phyloP scores from a whole-genome alignment of 352 stramenopile genomes.

The Pseudoperonospora humuli region DNA sequence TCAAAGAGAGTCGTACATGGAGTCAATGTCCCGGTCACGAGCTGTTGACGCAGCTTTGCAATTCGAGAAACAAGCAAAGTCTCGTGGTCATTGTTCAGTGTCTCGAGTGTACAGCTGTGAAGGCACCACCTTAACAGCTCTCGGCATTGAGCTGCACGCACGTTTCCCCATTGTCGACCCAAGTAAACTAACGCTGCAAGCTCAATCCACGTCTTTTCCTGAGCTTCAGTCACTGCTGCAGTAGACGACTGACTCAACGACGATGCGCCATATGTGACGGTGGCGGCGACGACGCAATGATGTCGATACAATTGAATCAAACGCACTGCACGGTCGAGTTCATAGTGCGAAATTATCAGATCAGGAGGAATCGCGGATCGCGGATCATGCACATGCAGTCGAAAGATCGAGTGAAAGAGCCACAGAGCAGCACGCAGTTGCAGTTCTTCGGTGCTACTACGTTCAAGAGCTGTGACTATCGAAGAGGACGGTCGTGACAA shows the following conservation, averaged over 20 bases:
- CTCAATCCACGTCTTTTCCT: constrained; percentile 18
- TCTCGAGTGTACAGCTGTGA: constrained; percentile 11
- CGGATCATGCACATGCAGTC: constrained; percentile 14
- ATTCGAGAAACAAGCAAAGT: constrained; percentile 8
- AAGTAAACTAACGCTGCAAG: constrained; percentile 30
- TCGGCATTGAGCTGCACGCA: constrained; percentile 21
- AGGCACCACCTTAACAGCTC: constrained; percentile 33
- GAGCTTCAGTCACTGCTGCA: constrained; percentile 5
- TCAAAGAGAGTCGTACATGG: constrained; percentile 8
- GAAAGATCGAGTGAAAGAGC: constrained; percentile 47
- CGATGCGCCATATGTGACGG: constrained; percentile 5
- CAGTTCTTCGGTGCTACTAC: constrained; percentile 6
- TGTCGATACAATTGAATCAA: constrained; percentile 27
- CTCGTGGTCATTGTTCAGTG: constrained; percentile 14
- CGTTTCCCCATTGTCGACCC: constrained; percentile 14
- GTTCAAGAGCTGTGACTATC: constrained; percentile 14
- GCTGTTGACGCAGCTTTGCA: constrained; percentile 19
- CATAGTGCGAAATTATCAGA: constrained; percentile 35
- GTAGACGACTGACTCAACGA: constrained; percentile 5
- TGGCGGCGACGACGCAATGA: constrained; percentile 21
- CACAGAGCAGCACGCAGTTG: constrained; percentile 25
- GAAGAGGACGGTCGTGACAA: constrained; percentile 19
- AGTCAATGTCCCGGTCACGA: constrained; percentile 10
- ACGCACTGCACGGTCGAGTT: constrained; percentile 24
- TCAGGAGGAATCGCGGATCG: constrained; percentile 17